Conservation (phyloP, 2,329 filamentous ascomycete genomes). For the Zymoseptoria ardabiliae region DNA sequence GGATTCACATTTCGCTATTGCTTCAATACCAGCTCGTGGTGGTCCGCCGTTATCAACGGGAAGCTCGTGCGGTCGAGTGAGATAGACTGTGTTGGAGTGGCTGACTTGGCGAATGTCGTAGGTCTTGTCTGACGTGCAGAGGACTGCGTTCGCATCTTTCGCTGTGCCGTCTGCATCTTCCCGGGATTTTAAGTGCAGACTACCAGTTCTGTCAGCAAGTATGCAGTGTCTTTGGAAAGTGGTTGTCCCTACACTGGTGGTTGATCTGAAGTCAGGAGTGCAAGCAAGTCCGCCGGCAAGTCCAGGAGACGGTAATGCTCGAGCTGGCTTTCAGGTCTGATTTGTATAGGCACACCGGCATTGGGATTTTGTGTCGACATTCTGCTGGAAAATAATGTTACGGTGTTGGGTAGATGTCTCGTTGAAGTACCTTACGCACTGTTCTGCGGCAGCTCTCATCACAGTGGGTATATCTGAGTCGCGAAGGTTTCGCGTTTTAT, state of each 20-base stretch:
- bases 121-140: constrained; percentile 52
- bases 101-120: constrained; percentile 58
- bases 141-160: constrained; percentile 41
- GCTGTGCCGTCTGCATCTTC: constrained; percentile 21
- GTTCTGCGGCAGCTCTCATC: background rate
- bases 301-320: constrained; percentile 54
- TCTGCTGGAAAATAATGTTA: too few relatives aligned
- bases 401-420: too few relatives aligned
- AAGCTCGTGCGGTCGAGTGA: constrained; percentile 37
- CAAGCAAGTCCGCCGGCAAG: constrained; percentile 51
- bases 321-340: constrained; percentile 37
- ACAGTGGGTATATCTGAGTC: background rate
- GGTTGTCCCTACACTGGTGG: constrained; percentile 5
- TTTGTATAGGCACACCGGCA: constrained; percentile 36
- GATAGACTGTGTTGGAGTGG: constrained; percentile 56
- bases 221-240: background rate
- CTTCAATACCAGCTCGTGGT: constrained; percentile 30
- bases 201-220: constrained; percentile 14
- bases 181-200: constrained; percentile 35
- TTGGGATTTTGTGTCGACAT: constrained; percentile 39
- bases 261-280: constrained; percentile 37
- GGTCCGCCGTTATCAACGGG: constrained; percentile 13
- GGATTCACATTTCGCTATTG: constrained; percentile 38
- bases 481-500: background rate
- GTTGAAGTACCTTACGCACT: too few relatives aligned